Conservation (phyloP, 139 green algal genomes). For the Deuterostichococcus epilithicus region DNA sequence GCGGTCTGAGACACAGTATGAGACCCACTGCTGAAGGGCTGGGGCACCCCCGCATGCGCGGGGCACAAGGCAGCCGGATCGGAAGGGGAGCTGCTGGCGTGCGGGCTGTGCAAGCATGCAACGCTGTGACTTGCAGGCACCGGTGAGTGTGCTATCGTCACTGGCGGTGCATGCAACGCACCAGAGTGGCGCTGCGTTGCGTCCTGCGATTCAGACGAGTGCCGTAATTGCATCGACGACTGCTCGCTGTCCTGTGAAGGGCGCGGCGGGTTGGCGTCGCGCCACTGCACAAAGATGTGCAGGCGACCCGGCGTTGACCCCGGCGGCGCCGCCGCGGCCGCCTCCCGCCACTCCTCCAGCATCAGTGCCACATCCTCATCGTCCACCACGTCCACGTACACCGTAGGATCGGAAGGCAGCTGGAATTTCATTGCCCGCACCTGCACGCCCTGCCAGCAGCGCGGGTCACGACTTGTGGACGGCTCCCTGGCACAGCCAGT, state of each 20-base stretch:
- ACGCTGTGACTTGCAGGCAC: no score
- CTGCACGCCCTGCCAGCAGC: slow-evolving; percentile 13
- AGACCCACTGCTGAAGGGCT: no score
- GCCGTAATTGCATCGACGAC: not conserved
- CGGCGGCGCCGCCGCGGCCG: not conserved
- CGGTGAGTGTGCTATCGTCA: no score
- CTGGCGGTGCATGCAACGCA: not conserved
- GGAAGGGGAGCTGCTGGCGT: no score
- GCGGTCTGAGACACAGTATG: no score
- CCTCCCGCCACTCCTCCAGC: slow-evolving; percentile 62
- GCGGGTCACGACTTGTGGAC: not conserved
- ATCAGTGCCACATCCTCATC: slow-evolving; percentile 65
- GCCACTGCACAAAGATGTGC: slow-evolving; percentile 42
- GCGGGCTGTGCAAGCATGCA: no score
- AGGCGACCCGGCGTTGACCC: slow-evolving; percentile 18
- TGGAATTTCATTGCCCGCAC: slow-evolving; percentile 53
- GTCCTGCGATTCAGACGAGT: slow-evolving; percentile 2
- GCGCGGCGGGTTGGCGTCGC: not conserved
- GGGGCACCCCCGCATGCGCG: no score
- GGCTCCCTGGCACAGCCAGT: no score
- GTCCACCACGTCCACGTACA: slow-evolving; percentile 63
- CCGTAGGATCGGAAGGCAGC: slow-evolving; percentile 40
- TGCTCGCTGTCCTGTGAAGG: not conserved
- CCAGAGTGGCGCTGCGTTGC: not conserved
- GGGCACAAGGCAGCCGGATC: no score